Percentiles rank a stretch among this genome's conserved stretches.
phyloP scores from a whole-genome alignment of 768 basidiomycete species.

The Coprinopsis strossmayeri region DNA sequence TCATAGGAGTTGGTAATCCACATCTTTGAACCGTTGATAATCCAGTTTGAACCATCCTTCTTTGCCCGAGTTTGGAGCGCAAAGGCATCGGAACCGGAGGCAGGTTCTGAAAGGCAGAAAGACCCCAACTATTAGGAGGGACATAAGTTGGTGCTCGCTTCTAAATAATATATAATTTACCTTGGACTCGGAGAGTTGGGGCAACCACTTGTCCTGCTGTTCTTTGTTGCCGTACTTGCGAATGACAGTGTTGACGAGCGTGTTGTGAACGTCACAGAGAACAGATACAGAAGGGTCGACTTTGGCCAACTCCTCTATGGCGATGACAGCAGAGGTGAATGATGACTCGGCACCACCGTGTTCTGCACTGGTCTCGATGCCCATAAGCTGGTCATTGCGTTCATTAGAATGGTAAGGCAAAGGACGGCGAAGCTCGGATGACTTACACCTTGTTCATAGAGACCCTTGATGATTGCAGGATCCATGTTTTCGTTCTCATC shows the following conservation, averaged over 20 bases:
- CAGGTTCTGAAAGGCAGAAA: constrained; percentile 91
- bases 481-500: constrained; percentile 98
- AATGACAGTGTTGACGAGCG: constrained; percentile 92
- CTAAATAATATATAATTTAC: constrained; percentile 31
- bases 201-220: constrained; percentile 86
- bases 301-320: constrained; percentile 95
- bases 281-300: constrained; percentile 96
- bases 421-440: background rate
- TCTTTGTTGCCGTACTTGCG: constrained; percentile 79
- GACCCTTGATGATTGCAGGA: constrained; percentile 71
- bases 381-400: constrained; percentile 70
- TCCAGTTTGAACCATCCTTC: constrained; percentile 79
- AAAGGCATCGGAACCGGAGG: constrained; percentile 95
- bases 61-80: constrained; percentile 90
- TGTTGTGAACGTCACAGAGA: constrained; percentile 97
- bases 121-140: constrained; percentile 67
- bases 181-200: constrained; percentile 71
- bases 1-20: constrained; percentile 97
- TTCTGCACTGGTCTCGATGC: constrained; percentile 84
- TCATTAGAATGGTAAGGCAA: constrained; percentile 4
- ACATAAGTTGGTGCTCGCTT: background rate
- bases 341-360: constrained; percentile 85
- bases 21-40: constrained; percentile 97
- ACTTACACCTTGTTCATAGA: constrained; percentile 93
- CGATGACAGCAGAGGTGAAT: constrained; percentile 93